Percentiles rank a stretch among this genome's conserved stretches.
These are phyloP conservation scores for Xylaria polymorpha DNA, from an alignment of 2,329 filamentous ascomycete genomes.

Conservation along the genomic window DNA sequence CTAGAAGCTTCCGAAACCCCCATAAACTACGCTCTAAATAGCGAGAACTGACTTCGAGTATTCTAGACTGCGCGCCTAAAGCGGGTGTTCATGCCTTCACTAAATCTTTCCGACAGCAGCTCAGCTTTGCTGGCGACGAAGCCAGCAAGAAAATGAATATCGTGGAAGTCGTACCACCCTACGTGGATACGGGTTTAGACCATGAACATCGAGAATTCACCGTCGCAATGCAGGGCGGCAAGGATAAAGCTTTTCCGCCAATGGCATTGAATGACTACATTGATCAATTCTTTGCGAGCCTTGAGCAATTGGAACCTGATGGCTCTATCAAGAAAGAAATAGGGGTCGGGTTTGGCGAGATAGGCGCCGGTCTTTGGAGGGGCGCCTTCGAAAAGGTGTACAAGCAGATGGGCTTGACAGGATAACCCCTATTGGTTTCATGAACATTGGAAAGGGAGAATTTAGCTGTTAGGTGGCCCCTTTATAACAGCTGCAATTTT, in stretches of 20 bases:
- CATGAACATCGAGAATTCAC: slow-evolving; percentile 41
- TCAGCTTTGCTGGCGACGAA: slow-evolving; percentile 36
- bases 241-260: slow-evolving; percentile 43
- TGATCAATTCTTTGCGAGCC: slow-evolving; percentile 43
- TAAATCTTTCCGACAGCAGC: slow-evolving; percentile 46
- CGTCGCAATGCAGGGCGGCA: slow-evolving; percentile 39
- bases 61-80: background rate
- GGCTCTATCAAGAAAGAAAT: slow-evolving; percentile 46
- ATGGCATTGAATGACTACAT: slow-evolving; percentile 52
- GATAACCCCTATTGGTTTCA: background rate
- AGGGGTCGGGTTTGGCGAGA: slow-evolving; percentile 46
- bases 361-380: background rate
- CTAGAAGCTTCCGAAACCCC: no score
- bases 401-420: background rate
- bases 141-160: slow-evolving; percentile 46
- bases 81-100: slow-evolving; percentile 46
- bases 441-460: background rate
- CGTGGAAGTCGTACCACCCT: slow-evolving; percentile 53
- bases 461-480: no score
- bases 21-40: no score
- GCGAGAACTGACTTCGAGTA: no score
- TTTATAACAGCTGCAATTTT: background rate
- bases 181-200: slow-evolving; percentile 53
- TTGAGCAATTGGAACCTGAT: slow-evolving; percentile 41
- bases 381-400: slow-evolving; percentile 1